Evolutionary conservation across 495 filamentous ascomycete genomes (phyloP), one percentile per base, ranked within the genome.

Genomic region (Pyronema omphalodes): DNA sequence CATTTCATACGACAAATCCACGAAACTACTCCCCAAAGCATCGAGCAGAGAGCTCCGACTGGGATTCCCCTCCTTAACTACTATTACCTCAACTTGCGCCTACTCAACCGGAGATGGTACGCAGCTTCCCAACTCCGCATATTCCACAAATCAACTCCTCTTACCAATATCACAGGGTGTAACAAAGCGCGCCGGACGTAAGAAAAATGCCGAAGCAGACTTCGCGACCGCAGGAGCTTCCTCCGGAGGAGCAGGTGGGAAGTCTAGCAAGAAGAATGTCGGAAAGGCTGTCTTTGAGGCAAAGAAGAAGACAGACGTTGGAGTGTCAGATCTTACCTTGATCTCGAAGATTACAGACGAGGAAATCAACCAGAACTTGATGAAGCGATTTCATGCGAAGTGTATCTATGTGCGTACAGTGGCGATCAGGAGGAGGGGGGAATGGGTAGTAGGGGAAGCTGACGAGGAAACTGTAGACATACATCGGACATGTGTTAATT

Each of bases 401-500:
- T 88, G 96, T 71, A 99, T 99, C 67, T 99, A 99, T 71, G 82
- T 86, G 73, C 69, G 82, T 69, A 53, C n/a, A 43, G 33, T 19
- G 18, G 19, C 53, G 48, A 29, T 39, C 54, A 53, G 55, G 52
- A 63, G 40, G 59, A 12, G 15, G 17, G 46, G 23, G 44, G 55
- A 41, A 35, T 33, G 9, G 35, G 44, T 3, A 19, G 44, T 15
- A 23, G 44, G 12, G 14, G 44, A 15, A 23, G 44, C 44, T 47
- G 44, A 47, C 9, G 17, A 23, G 17, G 9, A n/a, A 9, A n/a
- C 60, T 47, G 56, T 58, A 86, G 81, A 99, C 93, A 54, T 99
- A 99, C 72, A 99, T 99, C 65, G 93, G 93, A 69, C 89, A 96
- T 85, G 93, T 99, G 68, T 68, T 99, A 74, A 93, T 99, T 58